These are phyloP conservation scores for Hamigera avellanea DNA, from an alignment of 495 filamentous ascomycete species.

Conservation along the genomic window DNA sequence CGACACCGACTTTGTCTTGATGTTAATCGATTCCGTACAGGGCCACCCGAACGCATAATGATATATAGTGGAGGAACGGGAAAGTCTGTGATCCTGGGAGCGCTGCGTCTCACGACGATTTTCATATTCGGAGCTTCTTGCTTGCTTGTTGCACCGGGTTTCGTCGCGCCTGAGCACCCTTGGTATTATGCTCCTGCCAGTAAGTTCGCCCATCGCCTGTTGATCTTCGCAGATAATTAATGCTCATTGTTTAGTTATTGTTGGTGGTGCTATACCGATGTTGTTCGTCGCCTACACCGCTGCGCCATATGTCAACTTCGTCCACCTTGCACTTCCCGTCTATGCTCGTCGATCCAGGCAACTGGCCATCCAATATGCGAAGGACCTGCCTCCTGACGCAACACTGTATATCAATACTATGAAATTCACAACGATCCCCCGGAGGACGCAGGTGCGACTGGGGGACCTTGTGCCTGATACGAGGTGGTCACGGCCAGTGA, in stretches of 20 bases:
- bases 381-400: conserved; percentile 49
- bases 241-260: conserved; percentile 30
- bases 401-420: conserved; percentile 61
- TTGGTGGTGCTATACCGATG: conserved; percentile 52
- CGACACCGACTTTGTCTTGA: neutral
- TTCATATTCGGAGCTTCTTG: conserved; percentile 55
- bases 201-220: conserved; percentile 13
- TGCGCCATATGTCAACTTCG: conserved; percentile 58
- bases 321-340: conserved; percentile 57
- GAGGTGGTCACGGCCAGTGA: conserved; percentile 23
- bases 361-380: conserved; percentile 50
- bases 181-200: conserved; percentile 33
- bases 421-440: conserved; percentile 40
- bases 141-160: conserved; percentile 48
- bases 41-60: conserved; percentile 45
- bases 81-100: conserved; percentile 52
- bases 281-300: conserved; percentile 53
- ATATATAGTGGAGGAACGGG: conserved; percentile 64
- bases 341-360: conserved; percentile 61
- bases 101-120: conserved; percentile 58
- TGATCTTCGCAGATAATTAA: neutral
- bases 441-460: conserved; percentile 25
- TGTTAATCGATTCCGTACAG: conserved; percentile 14
- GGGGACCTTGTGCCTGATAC: conserved; percentile 25
- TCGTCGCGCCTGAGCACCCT: conserved; percentile 36